Evolutionary conservation across 2,329 filamentous ascomycete species (phyloP).

Genomic region (Phaeosphaeria sp.): DNA sequence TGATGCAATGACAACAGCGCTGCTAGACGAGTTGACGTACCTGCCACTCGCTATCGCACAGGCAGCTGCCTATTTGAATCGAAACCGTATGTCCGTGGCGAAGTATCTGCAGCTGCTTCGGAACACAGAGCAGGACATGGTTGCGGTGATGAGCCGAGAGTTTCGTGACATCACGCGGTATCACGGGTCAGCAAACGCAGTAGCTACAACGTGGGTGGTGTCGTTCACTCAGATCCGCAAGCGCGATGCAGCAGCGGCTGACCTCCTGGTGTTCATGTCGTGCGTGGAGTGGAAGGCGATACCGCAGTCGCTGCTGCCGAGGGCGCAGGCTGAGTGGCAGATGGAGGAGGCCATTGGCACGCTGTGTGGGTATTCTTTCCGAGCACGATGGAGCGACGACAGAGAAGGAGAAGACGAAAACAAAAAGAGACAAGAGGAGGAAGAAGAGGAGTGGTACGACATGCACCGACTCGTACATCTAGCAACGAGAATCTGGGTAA

Average conservation of each 20-base stretch:
- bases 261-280: conserved; percentile 20
- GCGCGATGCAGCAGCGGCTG: conserved; percentile 41
- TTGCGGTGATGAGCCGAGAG: conserved; percentile 46
- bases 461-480: too few species aligned
- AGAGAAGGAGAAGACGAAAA: too few species aligned
- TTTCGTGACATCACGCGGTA: conserved; percentile 50
- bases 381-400: too few species aligned
- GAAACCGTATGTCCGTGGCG: conserved; percentile 22
- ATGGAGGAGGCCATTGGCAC: too few species aligned
- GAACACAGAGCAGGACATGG: conserved; percentile 39
- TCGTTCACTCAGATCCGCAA: conserved; percentile 47
- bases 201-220: conserved; percentile 53
- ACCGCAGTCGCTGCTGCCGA: conserved; percentile 21
- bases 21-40: conserved; percentile 40
- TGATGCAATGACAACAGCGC: background rate
- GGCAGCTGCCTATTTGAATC: conserved; percentile 34
- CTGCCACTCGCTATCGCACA: conserved; percentile 37
- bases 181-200: conserved; percentile 42
- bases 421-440: too few species aligned
- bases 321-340: too few species aligned
- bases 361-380: too few species aligned
- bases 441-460: too few species aligned
- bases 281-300: conserved; percentile 20
- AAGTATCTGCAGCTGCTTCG: conserved; percentile 48
- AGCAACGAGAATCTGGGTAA: too few species aligned